phyloP scores from a whole-genome alignment of 768 basidiomycete genomes.

The Cystobasidium ongulense region DNA sequence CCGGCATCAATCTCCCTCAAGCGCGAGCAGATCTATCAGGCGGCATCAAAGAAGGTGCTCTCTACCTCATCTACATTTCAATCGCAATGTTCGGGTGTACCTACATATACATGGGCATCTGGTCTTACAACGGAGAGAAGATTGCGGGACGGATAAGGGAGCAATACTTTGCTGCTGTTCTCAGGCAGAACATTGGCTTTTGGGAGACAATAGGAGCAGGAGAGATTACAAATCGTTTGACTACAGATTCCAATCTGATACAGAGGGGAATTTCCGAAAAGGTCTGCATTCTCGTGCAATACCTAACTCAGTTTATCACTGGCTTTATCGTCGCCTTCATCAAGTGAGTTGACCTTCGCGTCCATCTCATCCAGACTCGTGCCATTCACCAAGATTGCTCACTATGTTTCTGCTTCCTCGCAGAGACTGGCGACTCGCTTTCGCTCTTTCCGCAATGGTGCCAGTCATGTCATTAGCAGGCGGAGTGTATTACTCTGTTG shows the following conservation, averaged over 20 bases:
- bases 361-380: too few relatives aligned
- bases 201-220: conserved; percentile 88
- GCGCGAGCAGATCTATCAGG: conserved; percentile 43
- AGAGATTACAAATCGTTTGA: conserved; percentile 81
- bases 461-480: conserved; percentile 74
- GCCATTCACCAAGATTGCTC: not conserved
- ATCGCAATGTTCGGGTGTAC: conserved; percentile 67
- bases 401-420: conserved; percentile 54
- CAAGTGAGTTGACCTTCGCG: conserved; percentile 9
- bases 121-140: conserved; percentile 56
- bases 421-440: conserved; percentile 63
- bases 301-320: not conserved
- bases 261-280: conserved; percentile 92
- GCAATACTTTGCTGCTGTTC: conserved; percentile 61
- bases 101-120: conserved; percentile 55
- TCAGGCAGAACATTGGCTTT: conserved; percentile 66
- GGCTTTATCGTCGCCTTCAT: conserved; percentile 4
- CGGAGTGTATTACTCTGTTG: conserved; percentile 61
- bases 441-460: conserved; percentile 58
- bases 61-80: conserved; percentile 58
- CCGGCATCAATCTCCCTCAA: not conserved
- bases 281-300: conserved; percentile 51
- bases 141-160: conserved; percentile 78
- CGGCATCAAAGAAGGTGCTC: conserved; percentile 54
- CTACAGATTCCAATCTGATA: conserved; percentile 56